phyloP scores from a whole-genome alignment of 768 basidiomycete species.

The Fibroporia radiculosa region DNA sequence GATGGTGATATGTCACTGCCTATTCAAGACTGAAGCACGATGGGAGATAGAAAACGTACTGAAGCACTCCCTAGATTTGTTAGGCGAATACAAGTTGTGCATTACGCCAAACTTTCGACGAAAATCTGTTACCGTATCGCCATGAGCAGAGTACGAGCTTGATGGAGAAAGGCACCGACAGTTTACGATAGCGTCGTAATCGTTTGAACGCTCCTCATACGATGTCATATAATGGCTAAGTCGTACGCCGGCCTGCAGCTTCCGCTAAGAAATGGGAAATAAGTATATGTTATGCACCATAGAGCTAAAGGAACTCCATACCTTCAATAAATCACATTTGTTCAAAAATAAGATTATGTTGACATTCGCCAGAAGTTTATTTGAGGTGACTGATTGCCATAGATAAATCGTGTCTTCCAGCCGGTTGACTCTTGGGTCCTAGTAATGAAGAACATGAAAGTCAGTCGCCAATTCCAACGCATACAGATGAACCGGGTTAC shows the following conservation, averaged over 20 bases:
- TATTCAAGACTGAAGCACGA: background rate
- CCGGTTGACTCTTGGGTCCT: slow-evolving; percentile 72
- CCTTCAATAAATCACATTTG: slow-evolving; percentile 73
- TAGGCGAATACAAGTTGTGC: slow-evolving; percentile 60
- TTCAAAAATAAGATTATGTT: slow-evolving; percentile 79
- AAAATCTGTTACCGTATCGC: slow-evolving; percentile 45
- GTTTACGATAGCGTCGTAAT: slow-evolving; percentile 67
- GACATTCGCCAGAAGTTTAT: slow-evolving; percentile 65
- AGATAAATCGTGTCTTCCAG: slow-evolving; percentile 72
- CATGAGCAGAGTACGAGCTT: background rate
- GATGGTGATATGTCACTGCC: too few relatives aligned
- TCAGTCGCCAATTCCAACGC: background rate
- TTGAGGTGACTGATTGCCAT: slow-evolving; percentile 67
- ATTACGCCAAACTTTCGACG: slow-evolving; percentile 62
- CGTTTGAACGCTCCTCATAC: slow-evolving; percentile 72
- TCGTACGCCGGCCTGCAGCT: slow-evolving; percentile 69
- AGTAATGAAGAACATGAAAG: slow-evolving; percentile 7
- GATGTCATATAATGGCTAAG: slow-evolving; percentile 60
- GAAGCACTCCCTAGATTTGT: slow-evolving; percentile 65
- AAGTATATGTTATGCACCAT: too few relatives aligned
- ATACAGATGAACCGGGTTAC: slow-evolving; percentile 28
- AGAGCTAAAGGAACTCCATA: slow-evolving; percentile 18
- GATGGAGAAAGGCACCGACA: slow-evolving; percentile 37
- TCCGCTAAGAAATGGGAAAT: slow-evolving; percentile 37
- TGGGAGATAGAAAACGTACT: slow-evolving; percentile 35